A percentile compares a stretch with the other conserved stretches of the same genome.
phyloP scores from a whole-genome alignment of 306 rosid genomes.

The Inga leiocalycina region DNA sequence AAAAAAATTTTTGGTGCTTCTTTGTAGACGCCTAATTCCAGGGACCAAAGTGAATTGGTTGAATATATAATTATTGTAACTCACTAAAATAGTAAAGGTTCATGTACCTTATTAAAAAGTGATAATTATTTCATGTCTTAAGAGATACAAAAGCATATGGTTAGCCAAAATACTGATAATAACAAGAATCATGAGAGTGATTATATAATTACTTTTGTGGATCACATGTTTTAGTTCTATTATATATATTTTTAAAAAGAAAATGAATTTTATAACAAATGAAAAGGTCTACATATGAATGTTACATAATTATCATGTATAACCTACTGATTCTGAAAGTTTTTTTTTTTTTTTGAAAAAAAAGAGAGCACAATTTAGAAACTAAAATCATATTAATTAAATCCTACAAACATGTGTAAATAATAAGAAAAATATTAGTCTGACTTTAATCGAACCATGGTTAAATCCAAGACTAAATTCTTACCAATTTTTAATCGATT shows the following conservation, averaged over 20 bases:
- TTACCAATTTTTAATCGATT: background rate
- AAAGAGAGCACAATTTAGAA: background rate
- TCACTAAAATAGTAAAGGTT: background rate
- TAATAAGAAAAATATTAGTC: background rate
- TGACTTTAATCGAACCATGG: background rate
- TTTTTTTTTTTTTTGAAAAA: background rate
- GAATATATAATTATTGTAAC: background rate
- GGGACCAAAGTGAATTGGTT: constrained; percentile 1
- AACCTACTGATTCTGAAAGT: background rate
- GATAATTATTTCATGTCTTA: constrained; percentile 16
- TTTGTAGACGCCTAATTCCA: background rate
- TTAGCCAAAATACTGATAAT: background rate
- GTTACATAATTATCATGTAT: background rate
- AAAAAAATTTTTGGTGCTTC: background rate
- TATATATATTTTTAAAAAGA: background rate
- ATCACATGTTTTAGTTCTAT: background rate
- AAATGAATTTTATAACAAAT: background rate
- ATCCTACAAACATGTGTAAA: background rate
- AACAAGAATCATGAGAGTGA: background rate
- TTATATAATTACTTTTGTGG: background rate
- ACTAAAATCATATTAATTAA: background rate
- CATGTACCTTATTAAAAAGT: background rate
- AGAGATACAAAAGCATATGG: constrained; percentile 8
- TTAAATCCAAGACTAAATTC: background rate
- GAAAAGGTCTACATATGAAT: background rate